Evolutionary conservation across 202 grass and related monocot genomes (phyloP).

Genomic region (Eragrostis tef): DNA sequence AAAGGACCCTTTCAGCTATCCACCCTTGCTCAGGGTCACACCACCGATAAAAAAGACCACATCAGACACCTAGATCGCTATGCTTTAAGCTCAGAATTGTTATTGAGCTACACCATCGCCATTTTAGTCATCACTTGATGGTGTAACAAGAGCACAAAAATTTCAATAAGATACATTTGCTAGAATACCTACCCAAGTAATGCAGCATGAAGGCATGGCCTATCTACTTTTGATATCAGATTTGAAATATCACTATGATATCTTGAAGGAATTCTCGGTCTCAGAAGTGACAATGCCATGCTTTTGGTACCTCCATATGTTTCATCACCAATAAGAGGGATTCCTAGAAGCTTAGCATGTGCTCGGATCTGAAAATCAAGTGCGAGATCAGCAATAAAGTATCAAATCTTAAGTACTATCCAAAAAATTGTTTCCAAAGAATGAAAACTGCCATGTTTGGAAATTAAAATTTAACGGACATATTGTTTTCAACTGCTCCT

Average conservation of each 20-base stretch:
- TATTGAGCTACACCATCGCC: background rate
- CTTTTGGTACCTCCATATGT: conserved; percentile 88
- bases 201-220: conserved; percentile 85
- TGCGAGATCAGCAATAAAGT: conserved; percentile 25
- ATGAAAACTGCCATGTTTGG: background rate
- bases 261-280: conserved; percentile 56
- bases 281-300: conserved; percentile 77
- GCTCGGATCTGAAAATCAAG: conserved; percentile 69
- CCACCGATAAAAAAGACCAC: background rate
- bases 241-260: conserved; percentile 55
- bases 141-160: conserved; percentile 35
- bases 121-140: conserved; percentile 8
- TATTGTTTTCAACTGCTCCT: background rate
- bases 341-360: conserved; percentile 84
- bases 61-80: background rate
- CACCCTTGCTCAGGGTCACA: background rate
- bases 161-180: background rate
- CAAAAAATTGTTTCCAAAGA: background rate
- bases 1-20: background rate
- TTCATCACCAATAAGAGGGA: conserved; percentile 84
- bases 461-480: background rate
- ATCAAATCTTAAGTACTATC: background rate
- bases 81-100: conserved; percentile 3
- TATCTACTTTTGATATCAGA: conserved; percentile 74
- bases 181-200: conserved; percentile 72